phyloP scores from a whole-genome alignment of 1,139 yeast species.

The Suhomyces bribrorum region DNA sequence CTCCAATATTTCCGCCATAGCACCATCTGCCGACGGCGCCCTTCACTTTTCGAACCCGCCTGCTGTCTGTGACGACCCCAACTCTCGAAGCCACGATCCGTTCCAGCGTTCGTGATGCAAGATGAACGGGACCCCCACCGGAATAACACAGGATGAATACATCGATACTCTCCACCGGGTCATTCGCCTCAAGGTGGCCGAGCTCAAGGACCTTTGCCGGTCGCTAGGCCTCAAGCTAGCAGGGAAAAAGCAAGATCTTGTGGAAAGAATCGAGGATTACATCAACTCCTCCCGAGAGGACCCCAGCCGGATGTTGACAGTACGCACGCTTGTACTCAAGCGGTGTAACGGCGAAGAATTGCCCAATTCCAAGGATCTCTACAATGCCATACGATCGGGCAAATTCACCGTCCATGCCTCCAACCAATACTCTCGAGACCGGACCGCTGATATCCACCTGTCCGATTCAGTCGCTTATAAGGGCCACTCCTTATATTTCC shows the following conservation, averaged over 20 bases:
- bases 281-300: conserved; percentile 40
- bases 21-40: too few relatives aligned
- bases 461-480: conserved; percentile 22
- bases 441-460: conserved; percentile 10
- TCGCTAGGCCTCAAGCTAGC: conserved; percentile 44
- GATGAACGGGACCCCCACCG: conserved; percentile 10
- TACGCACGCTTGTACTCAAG: conserved; percentile 43
- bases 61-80: too few relatives aligned
- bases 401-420: conserved; percentile 11
- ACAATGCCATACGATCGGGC: conserved; percentile 22
- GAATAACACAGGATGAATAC: conserved; percentile 14
- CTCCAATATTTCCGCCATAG: too few relatives aligned
- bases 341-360: conserved; percentile 33
- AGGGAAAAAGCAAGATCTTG: conserved; percentile 56
- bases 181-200: conserved; percentile 19
- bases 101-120: conserved; percentile 1
- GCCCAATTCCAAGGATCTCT: conserved; percentile 39
- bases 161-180: conserved; percentile 17
- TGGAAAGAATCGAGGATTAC: conserved; percentile 44
- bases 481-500: conserved; percentile 47
- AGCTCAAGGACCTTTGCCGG: conserved; percentile 25
- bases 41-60: too few relatives aligned
- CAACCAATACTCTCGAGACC: conserved; percentile 7
- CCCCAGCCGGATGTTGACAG: conserved; percentile 42
- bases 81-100: background rate